These are phyloP conservation scores for Cordyceps pruinosa DNA, from an alignment of 2,329 filamentous ascomycete genomes.

Conservation along the genomic window DNA sequence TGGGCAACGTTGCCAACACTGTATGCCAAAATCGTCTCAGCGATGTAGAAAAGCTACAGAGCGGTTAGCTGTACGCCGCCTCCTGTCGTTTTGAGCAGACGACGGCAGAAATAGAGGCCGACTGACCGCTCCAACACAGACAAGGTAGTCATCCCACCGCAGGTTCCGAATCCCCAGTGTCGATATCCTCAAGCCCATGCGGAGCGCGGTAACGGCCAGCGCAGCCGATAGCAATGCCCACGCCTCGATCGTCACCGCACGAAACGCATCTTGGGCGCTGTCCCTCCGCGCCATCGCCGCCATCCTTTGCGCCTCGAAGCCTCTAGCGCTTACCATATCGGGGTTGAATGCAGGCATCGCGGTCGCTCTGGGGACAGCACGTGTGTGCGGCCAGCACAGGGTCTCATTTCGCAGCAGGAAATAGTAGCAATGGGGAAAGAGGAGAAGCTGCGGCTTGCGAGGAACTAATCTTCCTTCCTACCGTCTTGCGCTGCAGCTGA, in stretches of 20 bases:
- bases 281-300: background rate
- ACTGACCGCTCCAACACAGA: slow-evolving; percentile 8
- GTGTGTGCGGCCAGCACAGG: background rate
- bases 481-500: background rate
- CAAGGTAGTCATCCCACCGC: slow-evolving; percentile 10
- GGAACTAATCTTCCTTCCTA: too few relatives aligned
- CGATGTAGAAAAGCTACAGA: slow-evolving; percentile 15
- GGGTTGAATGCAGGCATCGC: background rate
- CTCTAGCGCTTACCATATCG: background rate
- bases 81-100: background rate
- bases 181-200: slow-evolving; percentile 2
- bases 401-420: background rate
- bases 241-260: background rate
- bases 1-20: slow-evolving; percentile 32
- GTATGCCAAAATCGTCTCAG: slow-evolving; percentile 24
- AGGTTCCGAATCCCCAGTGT: slow-evolving; percentile 1
- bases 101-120: background rate
- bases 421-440: background rate
- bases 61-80: background rate
- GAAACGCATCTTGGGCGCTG: background rate
- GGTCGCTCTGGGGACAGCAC: background rate
- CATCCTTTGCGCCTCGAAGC: background rate
- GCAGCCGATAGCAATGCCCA: slow-evolving; percentile 1
- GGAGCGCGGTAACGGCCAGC: background rate
- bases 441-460: background rate